A percentile compares a stretch with the other conserved stretches of the same genome.
These are phyloP conservation scores for Smallanthus sonchifolius DNA, from an alignment of 129 eudicot genomes.

Conservation along the genomic window DNA sequence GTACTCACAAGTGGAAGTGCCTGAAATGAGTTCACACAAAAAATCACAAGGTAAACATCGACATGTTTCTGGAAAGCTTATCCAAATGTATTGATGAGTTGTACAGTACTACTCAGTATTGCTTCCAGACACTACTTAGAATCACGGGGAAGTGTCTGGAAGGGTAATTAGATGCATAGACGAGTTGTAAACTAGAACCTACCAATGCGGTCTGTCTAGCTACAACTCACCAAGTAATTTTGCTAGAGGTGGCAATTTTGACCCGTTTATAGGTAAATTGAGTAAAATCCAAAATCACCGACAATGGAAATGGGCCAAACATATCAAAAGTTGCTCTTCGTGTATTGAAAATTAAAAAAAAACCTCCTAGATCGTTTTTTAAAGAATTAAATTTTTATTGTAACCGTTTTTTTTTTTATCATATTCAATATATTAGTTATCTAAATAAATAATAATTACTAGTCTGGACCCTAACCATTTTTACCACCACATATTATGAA, in stretches of 20 bases:
- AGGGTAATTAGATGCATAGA: slow-evolving; percentile 16
- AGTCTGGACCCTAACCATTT: background rate
- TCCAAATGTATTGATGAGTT: slow-evolving; percentile 11
- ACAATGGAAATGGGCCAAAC: background rate
- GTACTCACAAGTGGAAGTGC: slow-evolving; percentile 94
- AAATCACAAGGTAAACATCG: slow-evolving; percentile 12
- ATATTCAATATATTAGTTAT: background rate
- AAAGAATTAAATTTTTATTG: too few species aligned
- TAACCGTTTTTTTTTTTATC: background rate
- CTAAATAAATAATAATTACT: background rate
- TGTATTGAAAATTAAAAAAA: too few species aligned
- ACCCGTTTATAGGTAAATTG: background rate
- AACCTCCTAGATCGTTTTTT: too few species aligned
- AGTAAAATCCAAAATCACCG: background rate
- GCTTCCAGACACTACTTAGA: background rate
- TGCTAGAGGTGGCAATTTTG: background rate
- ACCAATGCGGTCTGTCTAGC: slow-evolving; percentile 9
- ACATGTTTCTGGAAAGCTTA: background rate
- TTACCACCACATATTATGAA: background rate
- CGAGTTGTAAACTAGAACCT: slow-evolving; percentile 9
- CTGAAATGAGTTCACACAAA: slow-evolving; percentile 33
- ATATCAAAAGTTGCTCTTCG: background rate
- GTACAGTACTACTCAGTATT: slow-evolving; percentile 10
- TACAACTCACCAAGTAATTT: background rate
- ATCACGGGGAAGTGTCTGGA: background rate